phyloP scores from a whole-genome alignment of 2,329 filamentous ascomycete genomes.

The Pseudomassariella vexata region DNA sequence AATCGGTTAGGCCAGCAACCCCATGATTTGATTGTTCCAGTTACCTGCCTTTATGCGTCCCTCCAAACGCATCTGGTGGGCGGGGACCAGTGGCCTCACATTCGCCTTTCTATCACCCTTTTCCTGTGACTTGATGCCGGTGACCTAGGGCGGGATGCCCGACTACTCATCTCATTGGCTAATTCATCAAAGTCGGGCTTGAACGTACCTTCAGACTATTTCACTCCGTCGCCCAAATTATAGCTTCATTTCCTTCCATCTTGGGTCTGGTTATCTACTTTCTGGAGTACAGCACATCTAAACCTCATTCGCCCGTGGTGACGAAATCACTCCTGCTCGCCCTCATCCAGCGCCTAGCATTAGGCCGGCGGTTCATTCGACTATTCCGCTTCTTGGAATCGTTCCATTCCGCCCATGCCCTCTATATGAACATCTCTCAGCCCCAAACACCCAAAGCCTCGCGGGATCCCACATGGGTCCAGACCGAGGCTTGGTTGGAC shows the following conservation, averaged over 20 bases:
- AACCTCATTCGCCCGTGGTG: slow-evolving; percentile 17
- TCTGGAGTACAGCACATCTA: slow-evolving; percentile 10
- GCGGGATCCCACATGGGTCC: slow-evolving; percentile 15
- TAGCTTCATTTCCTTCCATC: slow-evolving; percentile 37
- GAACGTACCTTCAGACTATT: slow-evolving; percentile 56
- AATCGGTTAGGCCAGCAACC: no score
- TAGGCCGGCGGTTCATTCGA: slow-evolving; percentile 58
- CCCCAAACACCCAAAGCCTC: slow-evolving; percentile 2
- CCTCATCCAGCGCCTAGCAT: slow-evolving; percentile 36
- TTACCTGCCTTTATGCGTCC: no score
- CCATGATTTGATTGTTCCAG: no score
- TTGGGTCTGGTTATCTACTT: slow-evolving; percentile 26
- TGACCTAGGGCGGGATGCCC: no score
- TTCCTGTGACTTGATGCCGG: not conserved
- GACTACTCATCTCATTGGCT: no score
- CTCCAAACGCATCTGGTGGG: no score
- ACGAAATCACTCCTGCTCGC: slow-evolving; percentile 24
- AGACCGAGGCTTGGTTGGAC: slow-evolving; percentile 40
- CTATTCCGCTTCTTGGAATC: slow-evolving; percentile 62
- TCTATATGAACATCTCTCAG: slow-evolving; percentile 23
- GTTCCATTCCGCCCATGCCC: slow-evolving; percentile 44
- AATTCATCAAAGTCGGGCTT: slow-evolving; percentile 57
- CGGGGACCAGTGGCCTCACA: no score
- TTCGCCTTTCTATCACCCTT: not conserved
- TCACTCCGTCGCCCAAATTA: slow-evolving; percentile 44